A percentile compares a stretch with the other conserved stretches of the same genome.
These are phyloP conservation scores for Brassica hybrid DNA, from an alignment of 441 rosid genomes.

Conservation along the genomic window DNA sequence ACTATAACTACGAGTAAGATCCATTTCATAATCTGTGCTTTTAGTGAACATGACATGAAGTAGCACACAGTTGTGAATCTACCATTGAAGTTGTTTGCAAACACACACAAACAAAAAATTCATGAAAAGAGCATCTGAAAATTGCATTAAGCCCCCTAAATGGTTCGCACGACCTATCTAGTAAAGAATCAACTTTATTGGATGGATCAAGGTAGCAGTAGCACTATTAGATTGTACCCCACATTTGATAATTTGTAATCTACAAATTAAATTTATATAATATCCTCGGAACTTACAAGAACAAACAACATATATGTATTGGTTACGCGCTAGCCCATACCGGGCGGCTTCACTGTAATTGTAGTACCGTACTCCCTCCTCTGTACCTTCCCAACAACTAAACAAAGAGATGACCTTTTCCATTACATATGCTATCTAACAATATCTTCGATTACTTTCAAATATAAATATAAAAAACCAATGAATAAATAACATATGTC, in stretches of 20 bases:
- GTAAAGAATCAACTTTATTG: neutral
- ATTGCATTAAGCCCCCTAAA: neutral
- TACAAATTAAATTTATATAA: neutral
- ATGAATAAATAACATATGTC: conserved; percentile 3
- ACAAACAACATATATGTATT: too few species aligned
- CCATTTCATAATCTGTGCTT: neutral
- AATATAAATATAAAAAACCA: neutral
- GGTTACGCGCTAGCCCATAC: conserved; percentile 27
- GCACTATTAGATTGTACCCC: neutral
- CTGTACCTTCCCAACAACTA: conserved; percentile 32
- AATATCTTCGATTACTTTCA: conserved; percentile 14
- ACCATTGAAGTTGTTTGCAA: too few species aligned
- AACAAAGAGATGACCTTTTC: conserved; percentile 23
- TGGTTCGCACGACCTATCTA: neutral
- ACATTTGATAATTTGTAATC: neutral
- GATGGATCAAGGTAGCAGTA: neutral
- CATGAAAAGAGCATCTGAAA: neutral
- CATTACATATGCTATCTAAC: conserved; percentile 30
- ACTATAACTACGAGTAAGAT: neutral
- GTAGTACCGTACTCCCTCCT: conserved; percentile 29
- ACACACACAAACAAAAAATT: neutral
- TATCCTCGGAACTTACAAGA: neutral
- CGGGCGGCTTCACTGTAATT: conserved; percentile 20
- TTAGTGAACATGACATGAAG: neutral
- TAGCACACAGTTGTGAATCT: too few species aligned